Percentiles rank a stretch among this genome's conserved stretches.
These are phyloP conservation scores for Herpetomonas samuelpessoai DNA, from an alignment of 208 protist genomes.

Conservation along the genomic window DNA sequence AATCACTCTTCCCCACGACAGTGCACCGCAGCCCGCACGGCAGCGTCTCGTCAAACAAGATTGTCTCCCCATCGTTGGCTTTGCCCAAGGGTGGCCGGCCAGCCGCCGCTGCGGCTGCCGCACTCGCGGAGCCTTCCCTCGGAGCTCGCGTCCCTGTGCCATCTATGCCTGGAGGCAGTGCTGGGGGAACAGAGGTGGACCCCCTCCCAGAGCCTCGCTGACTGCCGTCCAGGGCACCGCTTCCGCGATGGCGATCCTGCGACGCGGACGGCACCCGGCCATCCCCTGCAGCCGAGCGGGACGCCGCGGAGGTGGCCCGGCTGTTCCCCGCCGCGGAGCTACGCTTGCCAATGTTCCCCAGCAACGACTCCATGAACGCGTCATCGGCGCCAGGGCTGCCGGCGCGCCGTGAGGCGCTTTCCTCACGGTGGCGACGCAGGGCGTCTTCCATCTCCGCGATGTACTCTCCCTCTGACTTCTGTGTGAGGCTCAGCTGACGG, in stretches of 20 bases:
- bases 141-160: no score
- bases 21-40: neutral
- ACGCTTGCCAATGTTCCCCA: conserved; percentile 4
- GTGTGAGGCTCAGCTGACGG: conserved; percentile 2
- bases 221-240: neutral
- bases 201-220: no score
- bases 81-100: neutral
- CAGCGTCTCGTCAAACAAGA: neutral
- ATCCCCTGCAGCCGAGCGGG: neutral
- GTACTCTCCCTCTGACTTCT: conserved; percentile 49
- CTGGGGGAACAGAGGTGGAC: neutral
- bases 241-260: no score
- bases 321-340: neutral
- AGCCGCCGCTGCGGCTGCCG: no score
- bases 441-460: conserved; percentile 46
- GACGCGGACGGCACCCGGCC: no score
- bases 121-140: neutral
- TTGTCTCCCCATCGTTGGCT: neutral
- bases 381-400: neutral
- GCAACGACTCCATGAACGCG: conserved; percentile 5
- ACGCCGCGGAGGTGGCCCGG: neutral
- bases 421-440: conserved; percentile 9
- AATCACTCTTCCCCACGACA: neutral
- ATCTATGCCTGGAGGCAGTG: no score
- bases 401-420: neutral